Percentiles rank a stretch among this genome's conserved stretches.
phyloP scores from a whole-genome alignment of 768 basidiomycete genomes.

The Lentinula aciculospora region DNA sequence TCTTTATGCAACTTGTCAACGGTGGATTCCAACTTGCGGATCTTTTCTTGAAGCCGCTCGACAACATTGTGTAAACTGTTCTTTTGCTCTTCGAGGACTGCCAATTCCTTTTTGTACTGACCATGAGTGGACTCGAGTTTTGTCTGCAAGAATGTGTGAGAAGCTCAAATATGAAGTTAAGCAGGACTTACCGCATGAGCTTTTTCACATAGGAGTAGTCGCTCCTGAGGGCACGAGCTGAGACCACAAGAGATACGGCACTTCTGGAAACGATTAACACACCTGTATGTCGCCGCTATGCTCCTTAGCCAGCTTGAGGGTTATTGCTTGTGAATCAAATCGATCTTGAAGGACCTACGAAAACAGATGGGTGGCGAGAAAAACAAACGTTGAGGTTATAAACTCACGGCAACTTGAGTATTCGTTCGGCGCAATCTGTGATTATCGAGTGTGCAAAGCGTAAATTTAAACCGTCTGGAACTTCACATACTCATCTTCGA shows the following conservation, averaged over 20 bases:
- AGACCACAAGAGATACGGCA: slow-evolving; percentile 3
- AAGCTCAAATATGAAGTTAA: neutral
- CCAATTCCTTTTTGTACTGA: slow-evolving; percentile 30
- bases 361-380: neutral
- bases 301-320: slow-evolving; percentile 50
- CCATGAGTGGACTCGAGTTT: slow-evolving; percentile 11
- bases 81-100: slow-evolving; percentile 36
- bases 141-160: neutral
- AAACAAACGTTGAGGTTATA: neutral
- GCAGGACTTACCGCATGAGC: slow-evolving; percentile 25
- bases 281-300: slow-evolving; percentile 45
- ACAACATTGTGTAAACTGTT: slow-evolving; percentile 16
- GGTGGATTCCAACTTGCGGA: slow-evolving; percentile 15
- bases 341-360: slow-evolving; percentile 51
- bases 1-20: slow-evolving; percentile 23
- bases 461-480: neutral
- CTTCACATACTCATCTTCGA: slow-evolving; percentile 21
- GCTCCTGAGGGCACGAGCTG: slow-evolving; percentile 24
- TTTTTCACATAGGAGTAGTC: slow-evolving; percentile 27
- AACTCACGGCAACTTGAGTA: neutral
- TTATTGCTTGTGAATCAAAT: slow-evolving; percentile 51
- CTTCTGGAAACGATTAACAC: slow-evolving; percentile 8
- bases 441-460: neutral
- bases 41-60: neutral
- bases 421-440: neutral